Evolutionary conservation across 2,329 filamentous ascomycete species (phyloP).

Genomic region (Fusarium sublunatum): DNA sequence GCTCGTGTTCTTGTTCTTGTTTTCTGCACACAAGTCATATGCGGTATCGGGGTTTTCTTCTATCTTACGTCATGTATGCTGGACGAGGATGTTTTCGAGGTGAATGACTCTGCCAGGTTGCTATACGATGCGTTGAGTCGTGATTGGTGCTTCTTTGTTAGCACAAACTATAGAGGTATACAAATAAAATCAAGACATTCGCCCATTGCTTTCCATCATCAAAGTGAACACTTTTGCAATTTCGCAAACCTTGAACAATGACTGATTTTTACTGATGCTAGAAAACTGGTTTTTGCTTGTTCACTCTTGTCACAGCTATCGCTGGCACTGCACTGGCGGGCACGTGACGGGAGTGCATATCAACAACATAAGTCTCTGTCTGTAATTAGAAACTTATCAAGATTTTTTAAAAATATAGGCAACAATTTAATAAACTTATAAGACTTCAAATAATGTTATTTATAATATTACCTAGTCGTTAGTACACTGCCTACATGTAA

Average conservation of each 20-base stretch:
- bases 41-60: neutral
- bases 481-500: slow-evolving; percentile 3
- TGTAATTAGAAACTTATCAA: no score
- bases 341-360: no score
- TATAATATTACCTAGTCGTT: neutral
- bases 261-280: no score
- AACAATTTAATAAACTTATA: no score
- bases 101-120: slow-evolving; percentile 1
- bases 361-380: no score
- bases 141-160: slow-evolving; percentile 5
- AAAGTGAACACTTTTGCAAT: neutral
- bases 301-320: no score
- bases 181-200: neutral
- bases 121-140: slow-evolving; percentile 4
- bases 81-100: neutral
- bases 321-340: no score
- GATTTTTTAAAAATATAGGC: no score
- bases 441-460: no score
- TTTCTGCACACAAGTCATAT: neutral
- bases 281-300: no score
- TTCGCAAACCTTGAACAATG: no score
- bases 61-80: neutral
- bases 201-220: fast-evolving
- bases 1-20: neutral
- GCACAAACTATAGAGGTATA: neutral